phyloP scores from a whole-genome alignment of 2,329 filamentous ascomycete genomes.

The Venturia pyrina region DNA sequence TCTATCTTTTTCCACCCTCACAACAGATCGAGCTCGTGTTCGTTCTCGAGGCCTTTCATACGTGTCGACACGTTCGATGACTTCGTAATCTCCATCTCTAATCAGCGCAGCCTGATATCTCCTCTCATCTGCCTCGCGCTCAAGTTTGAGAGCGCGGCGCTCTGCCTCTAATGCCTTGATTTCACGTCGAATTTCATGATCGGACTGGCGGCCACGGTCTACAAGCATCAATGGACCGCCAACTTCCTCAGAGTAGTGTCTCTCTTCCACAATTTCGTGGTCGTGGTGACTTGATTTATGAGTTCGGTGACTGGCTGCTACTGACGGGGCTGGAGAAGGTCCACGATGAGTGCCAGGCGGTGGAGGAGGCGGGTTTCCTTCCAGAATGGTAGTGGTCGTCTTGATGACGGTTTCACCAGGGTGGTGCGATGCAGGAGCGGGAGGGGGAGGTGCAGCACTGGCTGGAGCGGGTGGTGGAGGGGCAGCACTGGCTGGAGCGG shows the following conservation, averaged over 20 bases:
- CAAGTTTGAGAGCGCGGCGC: constrained; percentile 46
- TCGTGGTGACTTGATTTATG: constrained; percentile 9
- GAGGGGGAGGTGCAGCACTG: constrained; percentile 1
- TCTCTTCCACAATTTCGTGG: constrained; percentile 34
- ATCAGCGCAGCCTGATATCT: constrained; percentile 20
- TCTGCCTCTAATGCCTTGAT: constrained; percentile 63
- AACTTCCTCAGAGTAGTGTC: constrained; percentile 35
- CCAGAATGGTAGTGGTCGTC: not conserved
- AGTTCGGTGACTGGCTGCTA: constrained; percentile 17
- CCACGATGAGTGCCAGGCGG: constrained; percentile 21
- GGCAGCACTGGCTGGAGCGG: not conserved
- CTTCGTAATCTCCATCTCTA: constrained; percentile 45
- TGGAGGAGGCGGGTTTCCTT: constrained; percentile 13
- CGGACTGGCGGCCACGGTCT: constrained; percentile 31
- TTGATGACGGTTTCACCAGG: constrained; percentile 16
- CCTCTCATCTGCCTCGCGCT: constrained; percentile 40
- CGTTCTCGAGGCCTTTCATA: constrained; percentile 26
- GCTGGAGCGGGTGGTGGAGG: constrained; percentile 14
- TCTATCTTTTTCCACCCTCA: constrained; percentile 76
- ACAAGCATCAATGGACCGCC: constrained; percentile 41
- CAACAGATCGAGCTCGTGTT: constrained; percentile 38
- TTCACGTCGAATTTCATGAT: constrained; percentile 61
- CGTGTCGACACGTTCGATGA: constrained; percentile 47
- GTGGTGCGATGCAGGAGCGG: constrained; percentile 10
- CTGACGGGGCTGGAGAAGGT: constrained; percentile 23